phyloP scores from a whole-genome alignment of 2,329 filamentous ascomycete genomes.

The Rhexocercosporidium sp. region DNA sequence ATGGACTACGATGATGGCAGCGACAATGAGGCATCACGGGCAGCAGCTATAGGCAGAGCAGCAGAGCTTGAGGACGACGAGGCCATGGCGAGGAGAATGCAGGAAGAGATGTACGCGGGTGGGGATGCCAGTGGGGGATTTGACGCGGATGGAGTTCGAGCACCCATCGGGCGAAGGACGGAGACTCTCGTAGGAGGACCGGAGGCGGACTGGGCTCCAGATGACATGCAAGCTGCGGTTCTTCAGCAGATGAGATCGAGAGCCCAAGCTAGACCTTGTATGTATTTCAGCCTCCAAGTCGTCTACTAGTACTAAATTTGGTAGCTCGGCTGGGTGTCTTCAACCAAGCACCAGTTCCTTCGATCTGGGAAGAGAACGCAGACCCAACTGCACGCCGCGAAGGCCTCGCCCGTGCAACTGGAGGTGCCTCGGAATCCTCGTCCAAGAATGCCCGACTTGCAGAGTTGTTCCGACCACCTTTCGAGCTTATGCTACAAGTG shows the following conservation, averaged over 20 bases:
- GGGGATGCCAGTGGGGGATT: conserved; percentile 49
- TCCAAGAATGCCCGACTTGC: conserved; percentile 80
- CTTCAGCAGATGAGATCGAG: conserved; percentile 43
- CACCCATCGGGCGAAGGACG: conserved; percentile 88
- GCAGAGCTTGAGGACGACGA: conserved; percentile 85
- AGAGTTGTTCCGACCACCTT: conserved; percentile 90
- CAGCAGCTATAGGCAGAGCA: conserved; percentile 48
- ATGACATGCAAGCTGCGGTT: conserved; percentile 44
- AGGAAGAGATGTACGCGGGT: conserved; percentile 85
- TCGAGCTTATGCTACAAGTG: conserved; percentile 81
- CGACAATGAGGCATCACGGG: conserved; percentile 33
- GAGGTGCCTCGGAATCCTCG: conserved; percentile 67
- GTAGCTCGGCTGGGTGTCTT: conserved; percentile 65
- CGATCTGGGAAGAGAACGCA: conserved; percentile 54
- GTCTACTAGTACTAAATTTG: conserved; percentile 26
- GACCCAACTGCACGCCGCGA: conserved; percentile 53
- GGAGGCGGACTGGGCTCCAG: conserved; percentile 53
- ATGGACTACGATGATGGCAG: conserved; percentile 46
- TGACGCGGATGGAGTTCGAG: conserved; percentile 71
- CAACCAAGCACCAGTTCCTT: conserved; percentile 61
- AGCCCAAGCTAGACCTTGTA: conserved; percentile 37
- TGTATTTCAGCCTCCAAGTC: conserved; percentile 6
- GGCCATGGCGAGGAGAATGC: conserved; percentile 87
- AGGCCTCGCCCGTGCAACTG: conserved; percentile 64
- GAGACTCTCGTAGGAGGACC: conserved; percentile 86